These are phyloP conservation scores for Microsporum canis DNA, from an alignment of 2,329 filamentous ascomycete genomes.

Conservation along the genomic window DNA sequence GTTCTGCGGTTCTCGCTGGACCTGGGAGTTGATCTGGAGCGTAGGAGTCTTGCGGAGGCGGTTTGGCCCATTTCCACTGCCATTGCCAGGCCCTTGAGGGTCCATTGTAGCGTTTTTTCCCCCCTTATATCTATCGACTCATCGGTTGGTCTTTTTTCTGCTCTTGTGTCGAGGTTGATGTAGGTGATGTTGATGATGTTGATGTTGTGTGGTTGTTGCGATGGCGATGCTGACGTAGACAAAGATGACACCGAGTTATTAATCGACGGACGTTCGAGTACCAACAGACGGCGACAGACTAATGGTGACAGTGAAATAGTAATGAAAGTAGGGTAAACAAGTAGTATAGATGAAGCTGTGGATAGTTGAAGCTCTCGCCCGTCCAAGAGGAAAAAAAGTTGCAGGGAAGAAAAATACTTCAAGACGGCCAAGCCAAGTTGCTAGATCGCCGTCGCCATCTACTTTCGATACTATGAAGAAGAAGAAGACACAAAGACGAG, in stretches of 20 bases:
- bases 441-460: neutral
- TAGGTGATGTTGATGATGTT: neutral
- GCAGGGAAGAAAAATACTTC: neutral
- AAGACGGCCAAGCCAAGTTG: neutral
- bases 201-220: neutral
- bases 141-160: neutral
- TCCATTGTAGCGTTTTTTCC: neutral
- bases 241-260: neutral
- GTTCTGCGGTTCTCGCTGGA: neutral
- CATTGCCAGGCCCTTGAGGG: neutral
- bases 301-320: too few species aligned
- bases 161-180: neutral
- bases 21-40: conserved; percentile 3
- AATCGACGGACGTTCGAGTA: too few species aligned
- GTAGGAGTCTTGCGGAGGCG: neutral
- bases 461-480: neutral
- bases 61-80: neutral
- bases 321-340: too few species aligned
- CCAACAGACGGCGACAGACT: too few species aligned
- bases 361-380: neutral
- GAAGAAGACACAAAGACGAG: neutral
- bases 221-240: neutral
- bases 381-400: neutral
- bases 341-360: neutral
- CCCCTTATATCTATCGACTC: neutral